Conservation (phyloP, 805 yeast genomes). For the Metschnikowia reukaufii region DNA sequence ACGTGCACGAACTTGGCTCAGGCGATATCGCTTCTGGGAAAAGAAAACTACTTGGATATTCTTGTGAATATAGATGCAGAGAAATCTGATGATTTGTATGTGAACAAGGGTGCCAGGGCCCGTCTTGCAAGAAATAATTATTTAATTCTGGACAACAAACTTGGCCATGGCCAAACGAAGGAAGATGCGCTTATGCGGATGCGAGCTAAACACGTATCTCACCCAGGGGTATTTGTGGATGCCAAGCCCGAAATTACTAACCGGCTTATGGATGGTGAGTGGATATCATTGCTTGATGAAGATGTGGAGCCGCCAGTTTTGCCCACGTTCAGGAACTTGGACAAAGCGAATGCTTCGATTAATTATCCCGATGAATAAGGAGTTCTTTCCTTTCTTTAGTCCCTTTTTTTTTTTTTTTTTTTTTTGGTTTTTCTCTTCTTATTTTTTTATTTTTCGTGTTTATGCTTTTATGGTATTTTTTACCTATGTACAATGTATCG, state of each 20-base stretch:
- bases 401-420: no score
- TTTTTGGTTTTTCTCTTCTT: no score
- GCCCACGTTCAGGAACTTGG: slow-evolving; percentile 65
- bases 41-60: slow-evolving; percentile 16
- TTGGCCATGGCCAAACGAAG: slow-evolving; percentile 3
- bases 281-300: slow-evolving; percentile 23
- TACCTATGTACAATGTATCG: no score
- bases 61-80: slow-evolving; percentile 22
- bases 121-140: slow-evolving; percentile 26
- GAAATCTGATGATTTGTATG: slow-evolving; percentile 27
- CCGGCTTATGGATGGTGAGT: slow-evolving; percentile 20
- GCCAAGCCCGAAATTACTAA: slow-evolving; percentile 38
- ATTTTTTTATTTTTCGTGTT: not conserved
- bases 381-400: no score
- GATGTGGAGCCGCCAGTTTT: slow-evolving; percentile 31
- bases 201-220: slow-evolving; percentile 26
- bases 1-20: slow-evolving; percentile 24
- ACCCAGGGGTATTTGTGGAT: slow-evolving; percentile 38
- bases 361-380: slow-evolving; percentile 32
- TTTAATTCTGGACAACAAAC: slow-evolving; percentile 11
- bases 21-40: slow-evolving; percentile 16
- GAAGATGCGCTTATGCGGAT: slow-evolving; percentile 25
- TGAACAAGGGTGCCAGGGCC: slow-evolving; percentile 25
- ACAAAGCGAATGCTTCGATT: slow-evolving; percentile 53
- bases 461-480: not conserved